These are phyloP conservation scores for Fusarium veterinarium DNA, from an alignment of 2,329 filamentous ascomycete genomes.

Conservation along the genomic window DNA sequence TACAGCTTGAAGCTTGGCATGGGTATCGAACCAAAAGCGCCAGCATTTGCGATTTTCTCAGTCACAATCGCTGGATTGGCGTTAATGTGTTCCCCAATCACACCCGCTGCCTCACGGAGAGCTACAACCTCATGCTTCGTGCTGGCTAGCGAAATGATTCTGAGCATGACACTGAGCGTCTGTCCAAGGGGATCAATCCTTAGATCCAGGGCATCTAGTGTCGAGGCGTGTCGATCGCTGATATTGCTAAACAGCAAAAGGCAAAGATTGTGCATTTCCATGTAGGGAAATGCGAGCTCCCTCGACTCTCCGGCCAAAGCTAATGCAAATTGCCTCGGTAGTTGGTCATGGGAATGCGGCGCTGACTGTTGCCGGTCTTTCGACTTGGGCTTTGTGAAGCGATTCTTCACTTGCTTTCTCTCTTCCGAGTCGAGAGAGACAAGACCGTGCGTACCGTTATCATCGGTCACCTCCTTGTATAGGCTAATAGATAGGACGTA, in stretches of 20 bases:
- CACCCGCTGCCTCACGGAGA: not conserved
- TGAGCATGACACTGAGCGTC: not conserved
- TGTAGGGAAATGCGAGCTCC: not conserved
- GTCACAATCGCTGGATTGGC: not conserved
- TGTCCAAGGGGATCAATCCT: too few species aligned
- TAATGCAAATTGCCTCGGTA: not conserved
- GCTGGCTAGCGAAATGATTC: not conserved
- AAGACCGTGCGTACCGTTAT: not conserved
- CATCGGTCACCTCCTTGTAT: not conserved
- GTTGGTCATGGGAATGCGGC: not conserved
- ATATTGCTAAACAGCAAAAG: not conserved
- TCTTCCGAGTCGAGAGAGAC: not conserved
- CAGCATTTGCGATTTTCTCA: not conserved
- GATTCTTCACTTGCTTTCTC: not conserved
- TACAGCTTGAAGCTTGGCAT: not conserved
- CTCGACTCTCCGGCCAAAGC: not conserved
- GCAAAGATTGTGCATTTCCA: not conserved
- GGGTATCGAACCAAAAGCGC: not conserved
- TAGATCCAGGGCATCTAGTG: not conserved
- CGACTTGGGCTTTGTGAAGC: not conserved
- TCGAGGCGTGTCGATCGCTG: not conserved
- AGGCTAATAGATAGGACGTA: not conserved
- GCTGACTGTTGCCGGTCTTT: not conserved
- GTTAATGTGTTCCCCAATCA: not conserved
- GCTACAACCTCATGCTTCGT: rapidly evolving